Evolutionary conservation across 768 basidiomycete genomes (phyloP).

Genomic region (Cyclocybe cylindracea): DNA sequence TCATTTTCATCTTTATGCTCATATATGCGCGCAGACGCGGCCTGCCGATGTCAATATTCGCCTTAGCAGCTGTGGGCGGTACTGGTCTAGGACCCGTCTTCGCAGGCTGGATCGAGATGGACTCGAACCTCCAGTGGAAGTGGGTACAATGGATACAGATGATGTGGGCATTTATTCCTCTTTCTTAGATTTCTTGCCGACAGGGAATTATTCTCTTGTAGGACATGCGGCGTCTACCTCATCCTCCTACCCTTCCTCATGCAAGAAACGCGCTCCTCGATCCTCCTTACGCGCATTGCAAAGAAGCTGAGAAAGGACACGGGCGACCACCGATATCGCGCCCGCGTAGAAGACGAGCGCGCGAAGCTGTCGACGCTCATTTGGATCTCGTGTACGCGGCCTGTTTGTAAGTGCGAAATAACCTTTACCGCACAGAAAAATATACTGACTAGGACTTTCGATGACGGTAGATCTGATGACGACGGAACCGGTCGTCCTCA

Average conservation of each 20-base stretch:
- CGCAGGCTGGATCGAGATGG: constrained; percentile 31
- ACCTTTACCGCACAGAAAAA: no score
- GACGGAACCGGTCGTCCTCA: constrained; percentile 74
- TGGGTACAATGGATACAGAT: constrained; percentile 33
- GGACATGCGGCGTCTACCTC: constrained; percentile 53
- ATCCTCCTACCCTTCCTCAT: constrained; percentile 54
- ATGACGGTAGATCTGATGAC: constrained; percentile 52
- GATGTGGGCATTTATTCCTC: constrained; percentile 16
- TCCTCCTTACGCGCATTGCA: constrained; percentile 70
- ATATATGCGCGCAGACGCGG: constrained; percentile 54
- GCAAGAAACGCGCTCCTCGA: constrained; percentile 72
- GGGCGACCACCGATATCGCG: constrained; percentile 61
- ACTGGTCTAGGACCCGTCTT: constrained; percentile 25
- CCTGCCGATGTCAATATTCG: constrained; percentile 76
- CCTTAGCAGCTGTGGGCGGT: constrained; percentile 55
- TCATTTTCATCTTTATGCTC: neutral
- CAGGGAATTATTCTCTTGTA: constrained; percentile 21
- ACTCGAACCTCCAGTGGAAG: constrained; percentile 24
- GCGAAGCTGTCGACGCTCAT: constrained; percentile 58
- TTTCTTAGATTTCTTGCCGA: no score
- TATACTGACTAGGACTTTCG: neutral
- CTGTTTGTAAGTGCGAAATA: constrained; percentile 55
- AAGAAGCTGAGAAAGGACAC: constrained; percentile 62
- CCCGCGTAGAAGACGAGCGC: constrained; percentile 65
- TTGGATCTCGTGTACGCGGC: constrained; percentile 69